Conservation (phyloP, 2,329 filamentous ascomycete species). For the Arthrinium phaeospermum region DNA sequence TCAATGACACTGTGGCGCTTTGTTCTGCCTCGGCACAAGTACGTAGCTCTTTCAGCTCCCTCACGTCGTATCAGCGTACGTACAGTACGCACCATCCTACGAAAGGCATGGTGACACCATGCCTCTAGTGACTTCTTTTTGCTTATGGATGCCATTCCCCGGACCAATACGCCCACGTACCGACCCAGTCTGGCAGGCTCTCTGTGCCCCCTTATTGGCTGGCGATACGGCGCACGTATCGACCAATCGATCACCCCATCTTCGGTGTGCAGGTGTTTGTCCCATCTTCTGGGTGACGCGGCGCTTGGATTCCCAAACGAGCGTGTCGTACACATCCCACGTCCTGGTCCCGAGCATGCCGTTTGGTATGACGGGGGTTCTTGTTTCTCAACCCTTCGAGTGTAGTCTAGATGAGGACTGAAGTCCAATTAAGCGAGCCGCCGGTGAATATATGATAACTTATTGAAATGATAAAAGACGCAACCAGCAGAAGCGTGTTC, state of each 20-base stretch:
- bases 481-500: too few species aligned
- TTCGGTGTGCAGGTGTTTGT: not conserved
- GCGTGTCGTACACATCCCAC: slow-evolving; percentile 2
- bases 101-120: not conserved
- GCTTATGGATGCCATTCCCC: not conserved
- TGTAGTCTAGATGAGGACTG: too few species aligned
- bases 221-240: not conserved
- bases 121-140: not conserved
- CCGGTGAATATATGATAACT: too few species aligned
- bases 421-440: too few species aligned
- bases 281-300: not conserved
- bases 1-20: not conserved
- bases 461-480: too few species aligned
- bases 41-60: not conserved
- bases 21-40: not conserved
- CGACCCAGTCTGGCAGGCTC: not conserved
- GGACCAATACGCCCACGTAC: not conserved
- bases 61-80: not conserved
- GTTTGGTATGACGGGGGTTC: not conserved
- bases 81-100: not conserved
- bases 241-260: not conserved
- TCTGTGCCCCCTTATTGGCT: not conserved
- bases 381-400: too few species aligned
- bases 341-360: not conserved
- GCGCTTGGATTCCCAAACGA: not conserved